Percentiles rank a stretch among this genome's conserved stretches.
These are phyloP conservation scores for Magnolia officinalis DNA, from an alignment of 164 flowering plant genomes.

Conservation along the genomic window DNA sequence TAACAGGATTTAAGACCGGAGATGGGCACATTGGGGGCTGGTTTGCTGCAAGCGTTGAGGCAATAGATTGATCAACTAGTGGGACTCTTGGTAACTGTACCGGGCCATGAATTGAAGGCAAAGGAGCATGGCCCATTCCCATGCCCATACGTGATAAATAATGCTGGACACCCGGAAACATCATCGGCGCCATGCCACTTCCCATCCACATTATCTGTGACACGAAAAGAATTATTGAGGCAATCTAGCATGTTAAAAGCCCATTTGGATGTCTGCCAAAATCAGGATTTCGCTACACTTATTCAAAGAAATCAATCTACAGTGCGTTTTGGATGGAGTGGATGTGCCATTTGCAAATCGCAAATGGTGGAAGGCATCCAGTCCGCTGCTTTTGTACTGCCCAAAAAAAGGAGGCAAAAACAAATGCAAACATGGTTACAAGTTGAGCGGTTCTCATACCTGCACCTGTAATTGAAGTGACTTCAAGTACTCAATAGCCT, in stretches of 20 bases:
- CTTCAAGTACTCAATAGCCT: slow-evolving; percentile 91
- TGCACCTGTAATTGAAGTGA: slow-evolving; percentile 91
- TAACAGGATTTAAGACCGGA: slow-evolving; percentile 27
- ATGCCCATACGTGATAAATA: slow-evolving; percentile 66
- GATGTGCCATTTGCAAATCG: background rate
- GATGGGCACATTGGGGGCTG: slow-evolving; percentile 30
- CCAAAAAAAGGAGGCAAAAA: too few relatives aligned
- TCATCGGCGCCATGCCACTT: slow-evolving; percentile 71
- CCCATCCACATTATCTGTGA: slow-evolving; percentile 84
- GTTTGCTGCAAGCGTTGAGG: slow-evolving; percentile 22
- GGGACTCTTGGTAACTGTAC: slow-evolving; percentile 45
- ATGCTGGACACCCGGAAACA: slow-evolving; percentile 69
- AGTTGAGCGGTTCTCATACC: slow-evolving; percentile 30
- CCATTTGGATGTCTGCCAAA: background rate
- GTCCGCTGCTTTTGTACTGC: too few relatives aligned
- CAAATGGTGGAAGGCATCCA: too few relatives aligned
- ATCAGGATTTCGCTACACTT: background rate
- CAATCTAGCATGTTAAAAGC: background rate
- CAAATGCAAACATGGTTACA: too few relatives aligned
- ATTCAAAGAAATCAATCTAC: background rate
- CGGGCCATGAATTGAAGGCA: slow-evolving; percentile 39
- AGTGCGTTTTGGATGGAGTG: background rate
- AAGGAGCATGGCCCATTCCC: slow-evolving; percentile 48
- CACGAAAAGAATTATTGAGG: slow-evolving; percentile 1
- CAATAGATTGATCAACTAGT: slow-evolving; percentile 36